phyloP scores from a whole-genome alignment of 352 stramenopile species.

The Phytophthora melonis region DNA sequence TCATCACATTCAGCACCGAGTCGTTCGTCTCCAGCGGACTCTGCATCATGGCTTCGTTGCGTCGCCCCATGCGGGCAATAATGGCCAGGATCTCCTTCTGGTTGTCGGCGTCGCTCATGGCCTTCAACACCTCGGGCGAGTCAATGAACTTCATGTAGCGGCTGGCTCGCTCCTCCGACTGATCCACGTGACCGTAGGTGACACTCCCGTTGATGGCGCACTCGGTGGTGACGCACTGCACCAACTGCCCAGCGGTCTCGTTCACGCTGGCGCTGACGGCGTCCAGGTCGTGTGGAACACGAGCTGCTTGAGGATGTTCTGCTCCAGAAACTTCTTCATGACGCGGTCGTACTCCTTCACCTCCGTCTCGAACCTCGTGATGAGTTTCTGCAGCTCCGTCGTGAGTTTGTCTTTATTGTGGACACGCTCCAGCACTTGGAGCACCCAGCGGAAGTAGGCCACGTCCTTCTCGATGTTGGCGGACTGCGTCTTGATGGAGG shows the following conservation, averaged over 20 bases:
- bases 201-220: neutral
- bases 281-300: neutral
- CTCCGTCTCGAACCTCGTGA: neutral
- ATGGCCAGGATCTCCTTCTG: neutral
- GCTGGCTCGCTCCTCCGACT: neutral
- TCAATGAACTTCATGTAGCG: neutral
- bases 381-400: neutral
- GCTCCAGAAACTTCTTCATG: neutral
- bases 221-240: neutral
- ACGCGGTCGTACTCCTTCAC: neutral
- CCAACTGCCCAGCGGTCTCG: neutral
- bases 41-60: slow-evolving; percentile 1
- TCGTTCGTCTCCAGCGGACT: neutral
- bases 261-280: neutral
- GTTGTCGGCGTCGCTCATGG: neutral
- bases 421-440: neutral
- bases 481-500: neutral
- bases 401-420: neutral
- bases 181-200: neutral
- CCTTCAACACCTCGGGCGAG: neutral
- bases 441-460: neutral
- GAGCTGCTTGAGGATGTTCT: slow-evolving; percentile 4
- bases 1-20: neutral
- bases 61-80: neutral
- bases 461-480: neutral